Evolutionary conservation across 345 rosid species (phyloP), one percentile per base, ranked within the genome.

Genomic region (Eutrema yunnanense): DNA sequence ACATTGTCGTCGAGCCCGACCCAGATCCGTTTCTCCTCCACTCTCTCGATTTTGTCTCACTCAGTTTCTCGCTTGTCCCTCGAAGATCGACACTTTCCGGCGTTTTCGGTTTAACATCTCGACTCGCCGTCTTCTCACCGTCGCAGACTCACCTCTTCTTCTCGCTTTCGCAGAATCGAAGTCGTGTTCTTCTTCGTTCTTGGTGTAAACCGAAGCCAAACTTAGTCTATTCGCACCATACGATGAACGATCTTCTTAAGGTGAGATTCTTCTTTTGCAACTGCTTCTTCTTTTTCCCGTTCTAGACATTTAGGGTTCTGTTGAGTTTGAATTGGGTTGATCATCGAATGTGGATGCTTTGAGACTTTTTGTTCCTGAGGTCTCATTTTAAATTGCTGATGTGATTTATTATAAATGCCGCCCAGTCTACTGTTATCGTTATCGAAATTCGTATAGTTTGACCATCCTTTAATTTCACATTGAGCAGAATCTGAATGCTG

Each of bases 231-330:
- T 29, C 3, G 3, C 42, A 56, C 5, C 3, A 41, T 26, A 77
- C 54, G 55, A 77, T 77, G 80, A 77, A 77, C 13, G 80, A 77
- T 77, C 80, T 77, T 77, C 80, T 77, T 0, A 77, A 77, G 80
- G 80, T 77, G 42, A 65, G 72, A 13, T 6, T 49, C 42, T 47
- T 56, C 3, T 32, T 6, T 12, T 47, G 52, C 6, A 33, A 34
- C 4, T 71, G 12, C n/a, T 71, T 33, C 5, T 55, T 13, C 9
- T 6, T 38, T 50, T 30, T 1, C 7, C 3, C 30, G 27, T 34
- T 44, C 0, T 62, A 29, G 8, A 33, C 1, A n/a, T n/a, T 33
- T 63, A 22, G 44, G 73, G 42, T 26, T 69, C 29, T 53, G 74
- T 53, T 37, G 29, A 6, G 26, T 53, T 34, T 75, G 19, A 60